Conservation (phyloP, 306 rosid species). For the Leucaena leucocephala region DNA sequence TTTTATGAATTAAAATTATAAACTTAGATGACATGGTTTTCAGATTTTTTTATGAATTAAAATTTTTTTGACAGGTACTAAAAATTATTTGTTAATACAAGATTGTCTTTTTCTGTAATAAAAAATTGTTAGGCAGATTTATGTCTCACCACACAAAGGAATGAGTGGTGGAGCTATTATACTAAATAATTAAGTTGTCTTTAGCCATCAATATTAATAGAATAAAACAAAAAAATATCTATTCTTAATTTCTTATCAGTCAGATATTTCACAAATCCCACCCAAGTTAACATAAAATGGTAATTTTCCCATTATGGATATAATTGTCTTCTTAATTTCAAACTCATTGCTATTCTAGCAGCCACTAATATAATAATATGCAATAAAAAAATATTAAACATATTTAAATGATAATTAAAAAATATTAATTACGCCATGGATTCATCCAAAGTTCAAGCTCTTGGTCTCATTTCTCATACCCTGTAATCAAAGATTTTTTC, state of each 20-base stretch:
- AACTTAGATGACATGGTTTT: no score
- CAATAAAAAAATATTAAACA: background rate
- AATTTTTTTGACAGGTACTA: background rate
- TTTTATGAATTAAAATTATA: background rate
- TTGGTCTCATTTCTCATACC: no score
- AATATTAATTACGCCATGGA: background rate
- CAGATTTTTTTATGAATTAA: background rate
- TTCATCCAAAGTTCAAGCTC: background rate
- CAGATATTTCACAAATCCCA: slow-evolving; percentile 10
- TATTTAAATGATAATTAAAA: background rate
- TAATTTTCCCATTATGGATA: background rate
- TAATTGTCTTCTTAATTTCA: background rate
- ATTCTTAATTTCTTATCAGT: background rate
- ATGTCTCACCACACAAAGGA: background rate
- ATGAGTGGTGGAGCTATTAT: slow-evolving; percentile 1
- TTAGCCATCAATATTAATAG: background rate
- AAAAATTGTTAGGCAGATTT: background rate
- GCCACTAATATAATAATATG: background rate
- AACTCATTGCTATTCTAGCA: background rate
- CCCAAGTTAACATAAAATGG: background rate
- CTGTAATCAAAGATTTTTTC: background rate
- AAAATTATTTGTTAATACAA: background rate
- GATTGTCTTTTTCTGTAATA: background rate
- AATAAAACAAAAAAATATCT: background rate
- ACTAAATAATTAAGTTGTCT: slow-evolving; percentile 3